Evolutionary conservation across 305 asterid species (phyloP).

Genomic region (Nicotiana rustica): DNA sequence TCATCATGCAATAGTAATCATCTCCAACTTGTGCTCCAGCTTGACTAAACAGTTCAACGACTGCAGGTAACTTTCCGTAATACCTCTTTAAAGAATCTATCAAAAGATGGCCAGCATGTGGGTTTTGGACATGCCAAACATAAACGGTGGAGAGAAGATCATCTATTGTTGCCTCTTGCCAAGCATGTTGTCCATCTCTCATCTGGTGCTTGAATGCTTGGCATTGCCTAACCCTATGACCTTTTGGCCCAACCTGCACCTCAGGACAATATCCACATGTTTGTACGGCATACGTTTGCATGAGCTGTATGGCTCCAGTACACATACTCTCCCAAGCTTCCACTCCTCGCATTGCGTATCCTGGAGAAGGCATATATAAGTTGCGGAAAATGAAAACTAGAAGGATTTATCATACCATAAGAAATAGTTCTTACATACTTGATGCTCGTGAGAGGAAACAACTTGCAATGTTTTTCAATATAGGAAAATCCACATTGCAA

Average conservation of each 20-base stretch:
- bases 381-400: neutral
- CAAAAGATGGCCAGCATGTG: slow-evolving; percentile 36
- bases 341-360: slow-evolving; percentile 58
- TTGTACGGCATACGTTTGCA: slow-evolving; percentile 61
- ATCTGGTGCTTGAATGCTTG: slow-evolving; percentile 84
- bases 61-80: slow-evolving; percentile 72
- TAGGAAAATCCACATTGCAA: slow-evolving; percentile 4
- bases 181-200: slow-evolving; percentile 84
- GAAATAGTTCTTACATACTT: slow-evolving; percentile 2
- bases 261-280: slow-evolving; percentile 77
- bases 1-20: slow-evolving; percentile 49
- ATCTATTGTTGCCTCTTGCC: slow-evolving; percentile 79
- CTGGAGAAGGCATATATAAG: slow-evolving; percentile 43
- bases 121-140: slow-evolving; percentile 67
- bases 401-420: neutral
- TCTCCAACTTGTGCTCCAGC: slow-evolving; percentile 63
- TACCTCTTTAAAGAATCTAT: slow-evolving; percentile 63
- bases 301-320: slow-evolving; percentile 50
- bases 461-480: neutral
- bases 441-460: neutral
- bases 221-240: slow-evolving; percentile 79
- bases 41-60: slow-evolving; percentile 67
- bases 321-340: slow-evolving; percentile 59
- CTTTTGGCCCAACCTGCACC: slow-evolving; percentile 84
- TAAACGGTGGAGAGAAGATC: slow-evolving; percentile 60